phyloP scores from a whole-genome alignment of 345 rosid species.

The Cardamine occulta region DNA sequence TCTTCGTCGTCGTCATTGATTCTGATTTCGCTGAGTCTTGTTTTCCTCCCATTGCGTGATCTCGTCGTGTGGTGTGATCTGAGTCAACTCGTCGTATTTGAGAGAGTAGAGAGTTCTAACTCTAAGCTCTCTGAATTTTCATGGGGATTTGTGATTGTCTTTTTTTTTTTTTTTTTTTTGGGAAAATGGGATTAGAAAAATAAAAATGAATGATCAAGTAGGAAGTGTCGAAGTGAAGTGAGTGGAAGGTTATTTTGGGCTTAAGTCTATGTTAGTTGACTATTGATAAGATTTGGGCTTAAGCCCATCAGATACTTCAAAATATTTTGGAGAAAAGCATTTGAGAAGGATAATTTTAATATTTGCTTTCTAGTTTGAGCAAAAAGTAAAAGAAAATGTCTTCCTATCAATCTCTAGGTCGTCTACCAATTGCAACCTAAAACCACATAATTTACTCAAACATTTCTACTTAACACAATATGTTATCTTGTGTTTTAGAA shows the following conservation, averaged over 20 bases:
- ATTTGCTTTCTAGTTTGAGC: too few relatives aligned
- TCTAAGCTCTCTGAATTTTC: not conserved
- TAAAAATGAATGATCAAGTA: not conserved
- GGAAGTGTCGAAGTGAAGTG: constrained; percentile 17
- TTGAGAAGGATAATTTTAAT: too few relatives aligned
- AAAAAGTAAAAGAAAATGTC: too few relatives aligned
- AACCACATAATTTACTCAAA: too few relatives aligned
- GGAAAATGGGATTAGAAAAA: not conserved
- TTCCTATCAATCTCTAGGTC: too few relatives aligned
- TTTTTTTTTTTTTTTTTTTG: not conserved
- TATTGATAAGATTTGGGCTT: not conserved
- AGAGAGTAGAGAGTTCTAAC: not conserved
- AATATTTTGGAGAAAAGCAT: too few relatives aligned
- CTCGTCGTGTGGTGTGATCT: not conserved
- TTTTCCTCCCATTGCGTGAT: constrained; percentile 33
- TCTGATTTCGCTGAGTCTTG: constrained; percentile 30
- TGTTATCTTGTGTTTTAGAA: too few relatives aligned
- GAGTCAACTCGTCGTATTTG: constrained; percentile 32
- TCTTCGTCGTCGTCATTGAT: constrained; percentile 17
- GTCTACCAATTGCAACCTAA: too few relatives aligned
- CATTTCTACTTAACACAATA: too few relatives aligned
- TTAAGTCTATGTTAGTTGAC: too few relatives aligned
- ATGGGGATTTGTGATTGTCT: constrained; percentile 7
- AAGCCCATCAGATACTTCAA: not conserved
- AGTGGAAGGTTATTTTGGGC: constrained; percentile 3